Percentiles rank a stretch among this genome's conserved stretches.
phyloP scores from a whole-genome alignment of 495 filamentous ascomycete genomes.

The Talaromyces ruber region DNA sequence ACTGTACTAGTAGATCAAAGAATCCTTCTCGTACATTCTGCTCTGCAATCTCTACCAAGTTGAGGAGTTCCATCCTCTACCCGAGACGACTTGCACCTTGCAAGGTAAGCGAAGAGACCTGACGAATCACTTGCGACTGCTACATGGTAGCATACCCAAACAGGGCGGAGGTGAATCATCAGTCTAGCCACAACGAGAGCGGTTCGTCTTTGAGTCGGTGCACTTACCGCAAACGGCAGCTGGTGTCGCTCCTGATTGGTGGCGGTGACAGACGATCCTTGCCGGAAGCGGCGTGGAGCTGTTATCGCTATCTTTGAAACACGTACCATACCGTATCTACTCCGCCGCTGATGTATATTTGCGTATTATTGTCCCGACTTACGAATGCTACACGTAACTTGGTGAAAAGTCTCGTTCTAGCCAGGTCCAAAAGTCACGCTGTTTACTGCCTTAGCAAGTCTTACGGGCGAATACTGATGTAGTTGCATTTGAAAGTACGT shows the following conservation, averaged over 20 bases:
- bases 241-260: background rate
- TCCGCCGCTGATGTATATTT: background rate
- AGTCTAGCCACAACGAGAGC: background rate
- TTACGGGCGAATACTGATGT: background rate
- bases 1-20: too few relatives aligned
- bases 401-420: background rate
- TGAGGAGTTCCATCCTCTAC: background rate
- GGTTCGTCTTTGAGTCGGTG: slow-evolving; percentile 1
- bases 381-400: background rate
- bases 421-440: background rate
- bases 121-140: background rate
- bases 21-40: too few relatives aligned
- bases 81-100: background rate
- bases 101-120: background rate
- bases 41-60: too few relatives aligned
- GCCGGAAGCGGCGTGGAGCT: background rate
- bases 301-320: background rate
- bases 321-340: background rate
- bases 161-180: background rate
- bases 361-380: background rate
- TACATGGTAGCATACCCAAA: too few relatives aligned
- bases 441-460: background rate
- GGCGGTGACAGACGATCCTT: too few relatives aligned
- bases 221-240: background rate
- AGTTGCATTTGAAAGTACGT: too few relatives aligned